A percentile compares a stretch with the other conserved stretches of the same genome.
phyloP scores from a whole-genome alignment of 2,329 filamentous ascomycete genomes.

The Scedosporium dehoogii region DNA sequence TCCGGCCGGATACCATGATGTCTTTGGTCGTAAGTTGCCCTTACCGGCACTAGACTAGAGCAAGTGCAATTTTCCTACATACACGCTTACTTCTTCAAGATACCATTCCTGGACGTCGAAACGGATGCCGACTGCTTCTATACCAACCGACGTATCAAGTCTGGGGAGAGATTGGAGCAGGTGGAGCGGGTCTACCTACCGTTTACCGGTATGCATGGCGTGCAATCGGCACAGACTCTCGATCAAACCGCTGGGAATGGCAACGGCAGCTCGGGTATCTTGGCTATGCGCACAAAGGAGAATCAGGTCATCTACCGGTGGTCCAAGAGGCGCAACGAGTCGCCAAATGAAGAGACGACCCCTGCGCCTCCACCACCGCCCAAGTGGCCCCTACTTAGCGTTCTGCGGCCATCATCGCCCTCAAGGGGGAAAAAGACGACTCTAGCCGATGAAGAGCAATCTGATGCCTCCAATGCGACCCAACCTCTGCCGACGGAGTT shows the following conservation, averaged over 20 bases:
- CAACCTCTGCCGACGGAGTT: background rate
- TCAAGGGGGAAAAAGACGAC: background rate
- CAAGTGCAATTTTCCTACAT: background rate
- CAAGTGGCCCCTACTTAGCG: too few species aligned
- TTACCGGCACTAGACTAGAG: too few species aligned
- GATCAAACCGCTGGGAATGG: constrained; percentile 9
- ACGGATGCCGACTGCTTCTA: background rate
- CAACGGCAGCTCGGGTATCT: background rate
- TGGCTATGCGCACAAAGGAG: background rate
- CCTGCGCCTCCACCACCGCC: too few species aligned
- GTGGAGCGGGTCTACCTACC: constrained; percentile 5
- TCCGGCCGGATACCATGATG: background rate
- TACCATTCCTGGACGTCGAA: background rate
- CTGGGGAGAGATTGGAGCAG: constrained; percentile 1
- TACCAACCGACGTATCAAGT: background rate
- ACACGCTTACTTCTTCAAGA: background rate
- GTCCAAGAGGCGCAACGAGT: background rate
- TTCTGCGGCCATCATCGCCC: too few species aligned
- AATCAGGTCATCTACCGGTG: constrained; percentile 10
- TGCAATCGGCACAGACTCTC: constrained; percentile 8
- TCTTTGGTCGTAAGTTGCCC: background rate
- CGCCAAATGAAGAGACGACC: too few species aligned
- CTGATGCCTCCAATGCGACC: background rate
- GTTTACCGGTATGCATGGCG: constrained; percentile 1
- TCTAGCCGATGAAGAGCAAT: background rate